These are phyloP conservation scores for Echria macrotheca DNA, from an alignment of 495 filamentous ascomycete species.

Conservation along the genomic window DNA sequence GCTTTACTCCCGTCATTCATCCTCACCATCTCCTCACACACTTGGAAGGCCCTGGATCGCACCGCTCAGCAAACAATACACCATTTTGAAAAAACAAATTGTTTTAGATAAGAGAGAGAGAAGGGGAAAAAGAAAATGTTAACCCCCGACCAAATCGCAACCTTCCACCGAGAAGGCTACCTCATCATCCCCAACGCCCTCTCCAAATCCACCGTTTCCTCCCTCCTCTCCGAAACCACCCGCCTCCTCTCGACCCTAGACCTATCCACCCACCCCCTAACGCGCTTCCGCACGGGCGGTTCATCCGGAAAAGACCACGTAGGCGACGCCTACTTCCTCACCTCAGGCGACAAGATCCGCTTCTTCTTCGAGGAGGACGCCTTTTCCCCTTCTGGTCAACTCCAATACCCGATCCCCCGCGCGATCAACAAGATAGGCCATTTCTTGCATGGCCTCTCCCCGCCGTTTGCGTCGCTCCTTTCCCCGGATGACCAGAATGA, in stretches of 20 bases:
- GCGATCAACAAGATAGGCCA: slow-evolving; percentile 98
- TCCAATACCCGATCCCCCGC: slow-evolving; percentile 68
- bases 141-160: slow-evolving; percentile 62
- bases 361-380: slow-evolving; percentile 97
- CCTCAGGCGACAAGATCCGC: slow-evolving; percentile 79
- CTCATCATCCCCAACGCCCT: slow-evolving; percentile 81
- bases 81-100: too few species aligned
- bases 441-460: slow-evolving; percentile 70
- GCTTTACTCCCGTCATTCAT: too few species aligned
- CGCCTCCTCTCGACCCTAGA: slow-evolving; percentile 68
- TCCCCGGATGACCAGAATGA: slow-evolving; percentile 29
- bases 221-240: slow-evolving; percentile 70
- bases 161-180: slow-evolving; percentile 80
- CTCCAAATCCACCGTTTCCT: slow-evolving; percentile 51
- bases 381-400: slow-evolving; percentile 51
- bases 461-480: slow-evolving; percentile 60
- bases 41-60: too few species aligned
- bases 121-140: too few species aligned
- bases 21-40: too few species aligned
- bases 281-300: slow-evolving; percentile 78
- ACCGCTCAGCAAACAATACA: too few species aligned
- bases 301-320: slow-evolving; percentile 64
- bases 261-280: slow-evolving; percentile 80
- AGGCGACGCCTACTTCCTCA: slow-evolving; percentile 92
- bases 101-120: too few species aligned